Conservation (phyloP, 1,284 basidiomycete genomes). For the Melampsora medusae region DNA sequence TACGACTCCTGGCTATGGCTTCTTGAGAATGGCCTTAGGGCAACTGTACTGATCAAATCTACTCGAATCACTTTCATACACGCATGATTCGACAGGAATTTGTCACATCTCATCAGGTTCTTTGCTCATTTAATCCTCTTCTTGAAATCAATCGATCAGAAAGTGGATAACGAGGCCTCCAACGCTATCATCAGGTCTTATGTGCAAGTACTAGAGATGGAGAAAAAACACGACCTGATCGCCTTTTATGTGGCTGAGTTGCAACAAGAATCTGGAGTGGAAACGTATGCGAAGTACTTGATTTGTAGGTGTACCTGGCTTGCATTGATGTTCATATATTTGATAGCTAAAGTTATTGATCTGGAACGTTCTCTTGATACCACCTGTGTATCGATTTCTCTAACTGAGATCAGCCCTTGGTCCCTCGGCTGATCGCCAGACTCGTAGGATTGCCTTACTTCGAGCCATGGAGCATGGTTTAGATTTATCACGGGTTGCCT, state of each 20-base stretch:
- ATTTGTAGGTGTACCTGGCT: conserved; percentile 57
- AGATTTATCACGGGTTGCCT: conserved; percentile 37
- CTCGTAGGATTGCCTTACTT: conserved; percentile 31
- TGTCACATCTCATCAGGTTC: conserved; percentile 67
- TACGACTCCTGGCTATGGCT: conserved; percentile 46
- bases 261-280: conserved; percentile 79
- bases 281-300: conserved; percentile 88
- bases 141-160: conserved; percentile 74
- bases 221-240: conserved; percentile 77
- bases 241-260: conserved; percentile 90
- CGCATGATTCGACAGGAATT: conserved; percentile 8
- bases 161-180: conserved; percentile 69
- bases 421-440: conserved; percentile 22
- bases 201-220: conserved; percentile 75
- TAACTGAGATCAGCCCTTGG: conserved; percentile 26
- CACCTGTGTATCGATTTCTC: background rate
- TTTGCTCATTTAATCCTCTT: conserved; percentile 93
- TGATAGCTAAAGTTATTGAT: background rate
- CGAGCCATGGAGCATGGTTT: conserved; percentile 38
- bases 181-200: conserved; percentile 86
- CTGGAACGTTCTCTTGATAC: background rate
- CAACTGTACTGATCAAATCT: conserved; percentile 14
- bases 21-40: conserved; percentile 46
- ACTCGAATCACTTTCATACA: conserved; percentile 42
- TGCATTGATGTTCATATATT: background rate